These are phyloP conservation scores for Physaria fendleri DNA, from an alignment of 345 rosid genomes.

Conservation along the genomic window DNA sequence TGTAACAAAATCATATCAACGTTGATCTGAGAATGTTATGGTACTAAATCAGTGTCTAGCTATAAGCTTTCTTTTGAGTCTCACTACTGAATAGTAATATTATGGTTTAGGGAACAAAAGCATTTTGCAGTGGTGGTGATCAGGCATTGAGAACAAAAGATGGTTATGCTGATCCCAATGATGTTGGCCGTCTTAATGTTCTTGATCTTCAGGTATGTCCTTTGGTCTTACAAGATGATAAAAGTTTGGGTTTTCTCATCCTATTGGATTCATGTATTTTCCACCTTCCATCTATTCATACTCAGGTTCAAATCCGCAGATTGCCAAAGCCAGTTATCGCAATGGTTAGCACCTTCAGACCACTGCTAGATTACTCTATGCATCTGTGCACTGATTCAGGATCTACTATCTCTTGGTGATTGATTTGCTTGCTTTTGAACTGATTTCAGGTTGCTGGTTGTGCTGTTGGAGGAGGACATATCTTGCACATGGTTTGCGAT, in stretches of 20 bases:
- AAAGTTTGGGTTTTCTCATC: neutral
- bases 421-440: too few relatives aligned
- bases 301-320: conserved; percentile 82
- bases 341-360: conserved; percentile 46
- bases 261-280: neutral
- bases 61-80: neutral
- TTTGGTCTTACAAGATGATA: conserved; percentile 2
- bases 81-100: neutral
- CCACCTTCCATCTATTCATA: neutral
- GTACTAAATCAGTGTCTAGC: neutral
- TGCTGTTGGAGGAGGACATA: conserved; percentile 95
- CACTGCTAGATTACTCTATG: neutral
- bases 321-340: conserved; percentile 97
- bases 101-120: conserved; percentile 65
- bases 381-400: neutral
- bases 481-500: conserved; percentile 94
- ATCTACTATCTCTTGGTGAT: neutral
- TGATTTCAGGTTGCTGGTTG: conserved; percentile 81
- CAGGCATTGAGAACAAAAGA: conserved; percentile 64
- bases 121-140: conserved; percentile 94
- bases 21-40: neutral
- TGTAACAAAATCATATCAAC: neutral
- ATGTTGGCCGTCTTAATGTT: conserved; percentile 69
- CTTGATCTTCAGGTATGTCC: conserved; percentile 72
- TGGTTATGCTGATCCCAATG: conserved; percentile 72